These are phyloP conservation scores for Diutina ranongensis DNA, from an alignment of 1,139 yeast genomes.

Conservation along the genomic window DNA sequence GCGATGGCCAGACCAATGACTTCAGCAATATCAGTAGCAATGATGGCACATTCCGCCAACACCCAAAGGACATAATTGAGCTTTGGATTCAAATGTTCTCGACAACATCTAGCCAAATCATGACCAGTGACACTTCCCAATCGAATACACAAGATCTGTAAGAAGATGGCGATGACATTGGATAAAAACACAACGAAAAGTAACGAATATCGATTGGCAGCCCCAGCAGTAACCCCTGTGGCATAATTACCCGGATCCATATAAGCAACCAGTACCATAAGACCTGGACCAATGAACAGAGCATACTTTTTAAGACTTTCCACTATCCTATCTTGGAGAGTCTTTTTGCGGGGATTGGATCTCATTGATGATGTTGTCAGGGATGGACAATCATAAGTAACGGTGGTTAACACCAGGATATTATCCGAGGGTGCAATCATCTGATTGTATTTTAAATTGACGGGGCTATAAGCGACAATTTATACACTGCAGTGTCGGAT, in stretches of 20 bases:
- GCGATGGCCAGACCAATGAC: conserved; percentile 87
- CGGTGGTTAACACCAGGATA: too few species aligned
- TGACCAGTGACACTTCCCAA: conserved; percentile 47
- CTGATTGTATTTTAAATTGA: too few species aligned
- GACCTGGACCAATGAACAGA: conserved; percentile 20
- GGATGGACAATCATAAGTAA: too few species aligned
- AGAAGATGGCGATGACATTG: conserved; percentile 5
- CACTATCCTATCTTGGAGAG: too few species aligned
- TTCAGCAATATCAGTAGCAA: conserved; percentile 80
- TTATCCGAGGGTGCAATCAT: too few species aligned
- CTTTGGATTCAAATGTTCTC: conserved; percentile 51
- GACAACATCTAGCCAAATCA: conserved; percentile 62
- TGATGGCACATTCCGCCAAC: conserved; percentile 68
- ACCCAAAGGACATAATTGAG: conserved; percentile 46
- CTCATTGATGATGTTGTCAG: too few species aligned
- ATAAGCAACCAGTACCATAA: conserved; percentile 5
- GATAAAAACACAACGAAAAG: background rate
- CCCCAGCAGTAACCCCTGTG: conserved; percentile 5
- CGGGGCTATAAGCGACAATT: too few species aligned
- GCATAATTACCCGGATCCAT: conserved; percentile 6
- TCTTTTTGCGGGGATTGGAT: too few species aligned
- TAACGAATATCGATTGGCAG: conserved; percentile 4
- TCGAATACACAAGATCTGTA: conserved; percentile 2
- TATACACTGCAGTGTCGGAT: too few species aligned
- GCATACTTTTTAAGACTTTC: conserved; percentile 30